Evolutionary conservation across 306 rosid species (phyloP).

Genomic region (Acacia melanoxylon): DNA sequence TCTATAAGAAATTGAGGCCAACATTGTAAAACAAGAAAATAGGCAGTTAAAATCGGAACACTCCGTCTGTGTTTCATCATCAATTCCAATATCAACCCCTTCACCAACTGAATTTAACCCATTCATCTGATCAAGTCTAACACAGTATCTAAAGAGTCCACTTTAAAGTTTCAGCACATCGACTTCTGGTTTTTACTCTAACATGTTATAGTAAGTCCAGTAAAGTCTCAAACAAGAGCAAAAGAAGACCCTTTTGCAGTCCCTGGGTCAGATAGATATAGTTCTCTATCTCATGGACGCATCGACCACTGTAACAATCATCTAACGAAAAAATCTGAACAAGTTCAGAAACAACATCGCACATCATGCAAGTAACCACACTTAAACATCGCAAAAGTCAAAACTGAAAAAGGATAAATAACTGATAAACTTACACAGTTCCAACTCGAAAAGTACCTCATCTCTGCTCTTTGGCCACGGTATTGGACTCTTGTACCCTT

Average conservation of each 20-base stretch:
- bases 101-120: background rate
- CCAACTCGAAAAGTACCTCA: conserved; percentile 56
- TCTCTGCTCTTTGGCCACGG: conserved; percentile 87
- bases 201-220: background rate
- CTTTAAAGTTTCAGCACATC: background rate
- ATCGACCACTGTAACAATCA: no score
- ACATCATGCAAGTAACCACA: background rate
- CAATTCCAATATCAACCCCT: background rate
- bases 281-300: conserved; percentile 35
- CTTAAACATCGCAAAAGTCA: background rate
- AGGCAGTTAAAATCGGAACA: background rate
- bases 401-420: background rate
- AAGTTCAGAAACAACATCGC: background rate
- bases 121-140: background rate
- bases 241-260: background rate
- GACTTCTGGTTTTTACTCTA: background rate
- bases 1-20: background rate
- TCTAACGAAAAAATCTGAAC: background rate
- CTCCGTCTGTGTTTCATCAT: background rate
- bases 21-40: background rate
- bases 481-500: conserved; percentile 57
- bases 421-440: conserved; percentile 29
- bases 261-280: background rate
- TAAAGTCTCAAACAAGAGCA: background rate
- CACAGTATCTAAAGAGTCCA: background rate